phyloP scores from a whole-genome alignment of 2,329 filamentous ascomycete species.

The Metarhizium rileyi region DNA sequence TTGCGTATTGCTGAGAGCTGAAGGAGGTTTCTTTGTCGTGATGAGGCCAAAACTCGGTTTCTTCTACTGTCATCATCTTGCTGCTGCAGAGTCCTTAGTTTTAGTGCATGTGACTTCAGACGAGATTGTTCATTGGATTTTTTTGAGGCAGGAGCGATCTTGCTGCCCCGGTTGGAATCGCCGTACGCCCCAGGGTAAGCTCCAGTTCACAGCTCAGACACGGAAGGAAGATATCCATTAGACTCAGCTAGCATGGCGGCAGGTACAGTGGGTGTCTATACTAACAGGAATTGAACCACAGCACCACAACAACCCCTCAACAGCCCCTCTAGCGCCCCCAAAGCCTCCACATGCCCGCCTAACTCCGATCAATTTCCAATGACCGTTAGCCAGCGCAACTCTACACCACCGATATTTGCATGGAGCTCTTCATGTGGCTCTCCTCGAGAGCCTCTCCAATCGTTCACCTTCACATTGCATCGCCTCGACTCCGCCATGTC shows the following conservation, averaged over 20 bases:
- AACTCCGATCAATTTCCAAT: conserved; percentile 2
- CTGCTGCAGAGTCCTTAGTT: not conserved
- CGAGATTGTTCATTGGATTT: not conserved
- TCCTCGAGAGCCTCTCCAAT: conserved; percentile 11
- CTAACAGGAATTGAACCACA: no score
- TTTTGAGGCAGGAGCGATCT: not conserved
- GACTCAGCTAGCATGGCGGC: no score
- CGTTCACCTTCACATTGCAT: not conserved
- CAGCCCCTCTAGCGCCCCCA: not conserved
- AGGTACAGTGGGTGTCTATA: no score
- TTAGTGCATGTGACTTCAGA: not conserved
- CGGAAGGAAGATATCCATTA: no score
- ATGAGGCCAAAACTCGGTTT: not conserved
- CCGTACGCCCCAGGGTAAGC: no score
- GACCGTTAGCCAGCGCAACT: not conserved
- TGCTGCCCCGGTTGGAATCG: no score
- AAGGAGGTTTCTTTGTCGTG: no score
- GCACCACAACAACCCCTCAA: no score
- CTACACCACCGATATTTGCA: conserved; percentile 4
- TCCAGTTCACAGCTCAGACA: no score
- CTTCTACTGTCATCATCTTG: not conserved
- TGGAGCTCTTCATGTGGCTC: conserved; percentile 19
- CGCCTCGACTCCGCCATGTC: conserved; percentile 53
- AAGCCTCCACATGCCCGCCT: not conserved
- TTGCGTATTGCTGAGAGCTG: no score